Evolutionary conservation across 225 moss, liverwort and hornwort genomes (phyloP).

Genomic region (Asterella californica): DNA sequence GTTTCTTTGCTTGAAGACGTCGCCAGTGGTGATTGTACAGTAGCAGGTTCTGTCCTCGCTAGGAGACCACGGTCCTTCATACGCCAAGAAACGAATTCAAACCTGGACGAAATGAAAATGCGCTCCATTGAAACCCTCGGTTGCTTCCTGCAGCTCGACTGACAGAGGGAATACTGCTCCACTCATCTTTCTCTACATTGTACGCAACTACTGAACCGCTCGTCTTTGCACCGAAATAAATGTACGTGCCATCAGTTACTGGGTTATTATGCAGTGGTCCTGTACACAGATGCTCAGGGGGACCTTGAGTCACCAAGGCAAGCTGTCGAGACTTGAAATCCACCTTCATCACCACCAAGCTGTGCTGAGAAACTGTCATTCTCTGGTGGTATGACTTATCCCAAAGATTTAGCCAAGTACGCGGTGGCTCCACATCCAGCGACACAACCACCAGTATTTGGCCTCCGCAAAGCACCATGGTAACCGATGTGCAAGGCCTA

Average conservation of each 20-base stretch:
- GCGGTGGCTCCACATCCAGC: constrained; percentile 14
- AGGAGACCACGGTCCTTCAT: constrained; percentile 5
- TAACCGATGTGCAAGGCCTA: constrained; percentile 24
- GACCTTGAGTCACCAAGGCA: constrained; percentile 22
- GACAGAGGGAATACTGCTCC: constrained; percentile 26
- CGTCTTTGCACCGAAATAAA: constrained; percentile 28
- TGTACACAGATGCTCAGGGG: constrained; percentile 15
- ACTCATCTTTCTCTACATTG: constrained; percentile 20
- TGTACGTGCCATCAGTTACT: constrained; percentile 27
- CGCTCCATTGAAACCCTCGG: constrained; percentile 27
- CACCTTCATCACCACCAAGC: constrained; percentile 24
- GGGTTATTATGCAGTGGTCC: constrained; percentile 20
- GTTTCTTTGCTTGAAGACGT: background rate
- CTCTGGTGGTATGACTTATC: constrained; percentile 7
- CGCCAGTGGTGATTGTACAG: background rate
- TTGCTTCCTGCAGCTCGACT: background rate
- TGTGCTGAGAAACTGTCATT: background rate
- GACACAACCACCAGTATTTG: constrained; percentile 27
- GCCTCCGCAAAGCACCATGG: constrained; percentile 23
- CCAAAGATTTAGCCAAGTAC: constrained; percentile 12
- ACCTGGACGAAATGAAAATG: constrained; percentile 32
- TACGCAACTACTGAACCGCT: constrained; percentile 23
- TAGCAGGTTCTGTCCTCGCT: background rate
- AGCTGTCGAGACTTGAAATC: constrained; percentile 21
- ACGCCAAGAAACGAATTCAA: constrained; percentile 28